phyloP scores from a whole-genome alignment of 202 grass and related monocot genomes.

The Elaeis oleifera region DNA sequence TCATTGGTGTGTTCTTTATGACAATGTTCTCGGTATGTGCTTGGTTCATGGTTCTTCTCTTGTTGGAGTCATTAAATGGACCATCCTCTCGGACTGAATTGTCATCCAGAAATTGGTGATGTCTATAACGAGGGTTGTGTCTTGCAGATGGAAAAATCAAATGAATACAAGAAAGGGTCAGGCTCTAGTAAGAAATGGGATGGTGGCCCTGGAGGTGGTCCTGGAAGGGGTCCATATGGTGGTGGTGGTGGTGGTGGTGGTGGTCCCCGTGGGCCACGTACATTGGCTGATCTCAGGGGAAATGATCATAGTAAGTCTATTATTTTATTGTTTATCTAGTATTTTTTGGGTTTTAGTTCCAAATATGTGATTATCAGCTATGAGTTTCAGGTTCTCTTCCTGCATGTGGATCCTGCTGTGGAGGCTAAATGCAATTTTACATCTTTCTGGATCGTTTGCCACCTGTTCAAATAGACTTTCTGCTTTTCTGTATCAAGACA shows the following conservation, averaged over 20 bases:
- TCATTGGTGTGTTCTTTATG: constrained; percentile 55
- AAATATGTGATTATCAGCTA: background rate
- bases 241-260: constrained; percentile 40
- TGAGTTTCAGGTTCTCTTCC: constrained; percentile 79
- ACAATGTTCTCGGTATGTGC: constrained; percentile 89
- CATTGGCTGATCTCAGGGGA: constrained; percentile 54
- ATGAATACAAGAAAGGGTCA: constrained; percentile 74
- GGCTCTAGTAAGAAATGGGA: constrained; percentile 92
- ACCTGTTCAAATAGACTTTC: too few relatives aligned
- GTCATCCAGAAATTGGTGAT: too few relatives aligned
- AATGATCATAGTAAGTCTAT: constrained; percentile 66
- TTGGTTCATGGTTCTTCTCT: too few relatives aligned
- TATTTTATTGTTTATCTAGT: background rate
- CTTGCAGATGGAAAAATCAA: constrained; percentile 68
- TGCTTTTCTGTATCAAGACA: too few relatives aligned
- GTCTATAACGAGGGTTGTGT: background rate
- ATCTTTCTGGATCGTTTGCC: too few relatives aligned
- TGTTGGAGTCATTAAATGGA: too few relatives aligned
- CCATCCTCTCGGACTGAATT: too few relatives aligned
- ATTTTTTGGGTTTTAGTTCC: constrained; percentile 2
- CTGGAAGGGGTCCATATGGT: constrained; percentile 59
- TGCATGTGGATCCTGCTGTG: constrained; percentile 95
- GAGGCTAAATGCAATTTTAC: background rate
- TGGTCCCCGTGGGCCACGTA: constrained; percentile 54
- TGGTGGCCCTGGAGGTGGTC: constrained; percentile 74